Conservation (phyloP, 495 filamentous ascomycete genomes). For the Schizothecium vesticola region DNA sequence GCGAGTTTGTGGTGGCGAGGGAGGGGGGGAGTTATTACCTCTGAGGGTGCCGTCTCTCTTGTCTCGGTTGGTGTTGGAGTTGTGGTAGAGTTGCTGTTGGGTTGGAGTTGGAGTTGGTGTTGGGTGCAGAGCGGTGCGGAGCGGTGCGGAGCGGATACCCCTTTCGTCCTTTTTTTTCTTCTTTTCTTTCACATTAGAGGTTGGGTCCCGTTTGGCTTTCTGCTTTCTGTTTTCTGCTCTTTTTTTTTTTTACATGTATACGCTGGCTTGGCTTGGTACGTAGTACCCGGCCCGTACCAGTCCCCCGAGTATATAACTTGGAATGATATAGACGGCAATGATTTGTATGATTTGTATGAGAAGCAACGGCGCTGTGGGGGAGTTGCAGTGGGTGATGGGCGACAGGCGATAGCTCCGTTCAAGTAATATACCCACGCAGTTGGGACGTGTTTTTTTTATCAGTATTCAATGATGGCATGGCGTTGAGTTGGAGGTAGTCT, state of each 20-base stretch:
- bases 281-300: no score
- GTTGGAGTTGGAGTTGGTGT: not conserved
- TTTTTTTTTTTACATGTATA: not conserved
- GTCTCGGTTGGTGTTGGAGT: not conserved
- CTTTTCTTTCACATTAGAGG: not conserved
- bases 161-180: not conserved
- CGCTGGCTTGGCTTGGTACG: not conserved
- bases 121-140: no score
- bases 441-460: no score
- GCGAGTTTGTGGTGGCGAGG: constrained; percentile 66
- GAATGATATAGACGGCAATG: not conserved
- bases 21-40: constrained; percentile 44
- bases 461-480: no score
- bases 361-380: no score
- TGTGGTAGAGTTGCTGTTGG: no score
- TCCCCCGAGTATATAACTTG: not conserved
- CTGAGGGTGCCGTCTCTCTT: constrained; percentile 14
- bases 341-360: no score
- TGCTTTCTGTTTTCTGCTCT: not conserved
- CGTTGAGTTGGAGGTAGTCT: no score
- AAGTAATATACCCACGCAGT: no score
- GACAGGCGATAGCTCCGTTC: no score
- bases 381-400: no score
- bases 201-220: not conserved
- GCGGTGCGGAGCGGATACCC: not conserved